Base-by-base conservation (phyloP, 164 flowering plant genomes). In the Cinnamomum chago region DNA sequence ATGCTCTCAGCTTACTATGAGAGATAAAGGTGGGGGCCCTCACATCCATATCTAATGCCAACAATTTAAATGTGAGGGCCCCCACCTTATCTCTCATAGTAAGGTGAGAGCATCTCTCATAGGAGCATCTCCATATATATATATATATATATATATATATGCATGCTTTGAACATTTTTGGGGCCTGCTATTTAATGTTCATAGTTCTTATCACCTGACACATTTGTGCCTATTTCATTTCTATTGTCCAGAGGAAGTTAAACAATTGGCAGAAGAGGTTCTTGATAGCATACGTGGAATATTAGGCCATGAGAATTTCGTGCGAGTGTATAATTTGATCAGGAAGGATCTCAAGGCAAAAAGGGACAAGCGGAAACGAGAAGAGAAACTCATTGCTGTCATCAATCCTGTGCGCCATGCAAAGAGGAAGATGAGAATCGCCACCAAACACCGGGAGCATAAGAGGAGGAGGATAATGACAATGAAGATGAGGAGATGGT, bases 401-500 rank as follows among this genome's bases (percentile, higher is more conserved):
- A 79, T 86, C 3, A 81, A 95, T 80, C 99, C 99, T 1, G 71
- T 70, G 76, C 84, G 94, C 7, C 85, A 91, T 77, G 98, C 99
- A 17, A 93, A 93, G 85, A 87, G 97, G 77, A 95, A 95, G 81
- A 72, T 86, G 58, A 85, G 88, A 72, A 68, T 88, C 50, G 86
- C 95, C 6, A 86, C 81, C 5, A 95, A 93, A 76, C 88, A 92
- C 71, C 83, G 79, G 3, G 92, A 84, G 58, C 72, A 92, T 85
- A 95, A 95, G 87, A 93, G 85, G 79, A 81, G 97, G 83, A 95
- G 87, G 85, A 83, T 93, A 2, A 90, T 84, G 89, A 79, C 89
- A 12, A 82, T 89, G 87, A 93, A 87, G 81, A 79, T 86, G 84
- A 82, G 87, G 14, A 83, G 90, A 80, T 88, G 89, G 90, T 72